Evolutionary conservation across 345 rosid species (phyloP).

Genomic region (Firmiana major): DNA sequence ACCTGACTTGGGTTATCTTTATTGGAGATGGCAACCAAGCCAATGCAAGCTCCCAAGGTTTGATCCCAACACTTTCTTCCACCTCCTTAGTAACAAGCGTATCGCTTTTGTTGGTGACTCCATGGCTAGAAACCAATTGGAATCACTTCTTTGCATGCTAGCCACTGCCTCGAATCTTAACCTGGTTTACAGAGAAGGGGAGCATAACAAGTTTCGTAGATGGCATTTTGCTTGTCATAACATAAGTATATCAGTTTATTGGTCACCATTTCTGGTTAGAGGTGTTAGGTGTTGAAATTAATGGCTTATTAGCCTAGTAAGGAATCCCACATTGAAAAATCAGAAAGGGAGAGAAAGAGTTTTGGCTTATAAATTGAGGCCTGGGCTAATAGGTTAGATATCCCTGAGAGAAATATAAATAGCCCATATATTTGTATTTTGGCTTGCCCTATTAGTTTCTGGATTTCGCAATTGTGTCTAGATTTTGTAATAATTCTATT

Average conservation of each 20-base stretch:
- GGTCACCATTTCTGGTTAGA: conserved; percentile 92
- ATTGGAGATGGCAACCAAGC: conserved; percentile 87
- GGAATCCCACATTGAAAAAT: too few species aligned
- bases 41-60: conserved; percentile 81
- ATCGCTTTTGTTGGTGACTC: conserved; percentile 93
- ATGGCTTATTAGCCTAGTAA: too few species aligned
- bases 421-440: too few species aligned
- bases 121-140: conserved; percentile 91
- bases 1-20: conserved; percentile 72
- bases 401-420: too few species aligned
- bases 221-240: conserved; percentile 70
- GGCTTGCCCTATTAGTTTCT: too few species aligned
- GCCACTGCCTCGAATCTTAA: conserved; percentile 57
- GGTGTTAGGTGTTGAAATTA: too few species aligned
- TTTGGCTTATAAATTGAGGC: too few species aligned
- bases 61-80: conserved; percentile 58
- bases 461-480: too few species aligned
- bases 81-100: conserved; percentile 53
- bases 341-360: too few species aligned
- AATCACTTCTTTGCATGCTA: conserved; percentile 86
- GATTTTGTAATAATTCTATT: too few species aligned
- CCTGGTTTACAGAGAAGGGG: conserved; percentile 62
- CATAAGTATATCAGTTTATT: conserved; percentile 57
- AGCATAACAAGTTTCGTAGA: conserved; percentile 67
- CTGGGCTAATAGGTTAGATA: too few species aligned